Evolutionary conservation across 176 grass and related monocot species (phyloP).

Genomic region (Paspalum notatum): DNA sequence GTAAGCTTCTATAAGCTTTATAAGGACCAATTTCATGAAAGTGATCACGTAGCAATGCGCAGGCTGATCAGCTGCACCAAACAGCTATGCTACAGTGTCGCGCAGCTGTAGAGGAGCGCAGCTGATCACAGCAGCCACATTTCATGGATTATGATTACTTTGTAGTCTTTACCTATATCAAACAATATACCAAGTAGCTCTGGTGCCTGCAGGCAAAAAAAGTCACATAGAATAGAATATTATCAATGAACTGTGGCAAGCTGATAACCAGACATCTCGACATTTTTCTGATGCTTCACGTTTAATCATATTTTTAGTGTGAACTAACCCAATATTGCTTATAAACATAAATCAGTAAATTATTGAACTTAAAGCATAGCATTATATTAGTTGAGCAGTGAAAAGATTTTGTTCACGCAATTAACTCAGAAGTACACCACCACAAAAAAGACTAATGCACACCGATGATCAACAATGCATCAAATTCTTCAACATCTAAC

Average conservation of each 20-base stretch:
- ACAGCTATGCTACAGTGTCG: no score
- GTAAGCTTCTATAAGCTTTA: slow-evolving; percentile 6
- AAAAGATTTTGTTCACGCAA: slow-evolving; percentile 14
- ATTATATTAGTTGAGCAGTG: neutral
- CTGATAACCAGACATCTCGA: neutral
- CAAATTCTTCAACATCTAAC: neutral
- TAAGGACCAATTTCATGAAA: neutral
- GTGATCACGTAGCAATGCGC: neutral
- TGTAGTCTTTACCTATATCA: slow-evolving; percentile 68
- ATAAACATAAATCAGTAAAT: slow-evolving; percentile 8
- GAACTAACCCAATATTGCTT: slow-evolving; percentile 18
- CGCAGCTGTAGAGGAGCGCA: no score
- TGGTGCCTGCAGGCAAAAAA: slow-evolving; percentile 69
- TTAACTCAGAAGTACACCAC: neutral
- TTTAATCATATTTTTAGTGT: slow-evolving; percentile 6
- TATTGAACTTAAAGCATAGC: neutral
- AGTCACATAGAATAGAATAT: slow-evolving; percentile 32
- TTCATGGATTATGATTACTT: neutral
- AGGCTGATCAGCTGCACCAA: no score
- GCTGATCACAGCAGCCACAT: neutral
- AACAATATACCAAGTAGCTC: slow-evolving; percentile 82
- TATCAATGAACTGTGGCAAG: slow-evolving; percentile 5
- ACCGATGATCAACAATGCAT: neutral
- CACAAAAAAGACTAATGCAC: neutral
- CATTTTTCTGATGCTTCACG: neutral